A percentile compares a stretch with the other conserved stretches of the same genome.
phyloP scores from a whole-genome alignment of 1,139 yeast genomes.

The Protomyces inouyei region DNA sequence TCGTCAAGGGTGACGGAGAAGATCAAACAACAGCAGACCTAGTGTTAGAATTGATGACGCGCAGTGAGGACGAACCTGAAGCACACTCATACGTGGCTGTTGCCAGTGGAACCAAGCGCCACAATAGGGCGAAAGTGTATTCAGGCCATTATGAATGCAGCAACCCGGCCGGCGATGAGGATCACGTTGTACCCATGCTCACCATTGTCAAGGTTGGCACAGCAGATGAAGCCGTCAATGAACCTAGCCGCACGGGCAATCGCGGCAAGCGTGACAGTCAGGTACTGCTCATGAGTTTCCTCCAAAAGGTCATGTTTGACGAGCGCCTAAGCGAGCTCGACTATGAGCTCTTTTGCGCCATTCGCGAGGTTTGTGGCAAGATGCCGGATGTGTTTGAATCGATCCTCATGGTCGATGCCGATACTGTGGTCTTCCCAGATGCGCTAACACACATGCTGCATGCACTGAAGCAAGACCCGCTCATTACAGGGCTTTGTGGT shows the following conservation, averaged over 20 bases:
- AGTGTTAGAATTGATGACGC: slow-evolving; percentile 44
- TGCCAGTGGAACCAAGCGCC: slow-evolving; percentile 44
- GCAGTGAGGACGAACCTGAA: slow-evolving; percentile 43
- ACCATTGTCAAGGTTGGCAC: slow-evolving; percentile 46
- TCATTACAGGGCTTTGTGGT: slow-evolving; percentile 44
- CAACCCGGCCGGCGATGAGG: slow-evolving; percentile 34
- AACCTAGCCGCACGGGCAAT: slow-evolving; percentile 43
- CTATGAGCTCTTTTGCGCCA: slow-evolving; percentile 44
- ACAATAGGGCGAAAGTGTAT: slow-evolving; percentile 44
- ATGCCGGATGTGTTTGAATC: slow-evolving; percentile 44
- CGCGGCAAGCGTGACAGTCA: slow-evolving; percentile 47
- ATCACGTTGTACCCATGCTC: slow-evolving; percentile 45
- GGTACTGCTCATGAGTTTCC: slow-evolving; percentile 43
- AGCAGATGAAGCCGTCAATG: slow-evolving; percentile 36
- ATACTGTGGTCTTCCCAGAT: slow-evolving; percentile 42
- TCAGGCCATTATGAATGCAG: slow-evolving; percentile 43
- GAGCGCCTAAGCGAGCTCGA: slow-evolving; percentile 45
- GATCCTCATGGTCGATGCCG: slow-evolving; percentile 46
- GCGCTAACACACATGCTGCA: slow-evolving; percentile 42
- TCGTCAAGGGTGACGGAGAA: slow-evolving; percentile 46
- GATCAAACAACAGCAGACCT: slow-evolving; percentile 45
- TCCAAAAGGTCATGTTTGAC: slow-evolving; percentile 44
- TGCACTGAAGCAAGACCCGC: slow-evolving; percentile 40
- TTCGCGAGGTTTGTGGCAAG: slow-evolving; percentile 45
- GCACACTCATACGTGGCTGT: slow-evolving; percentile 42